Conservation (phyloP, 495 filamentous ascomycete species). For the Daldinia bambusicola region DNA sequence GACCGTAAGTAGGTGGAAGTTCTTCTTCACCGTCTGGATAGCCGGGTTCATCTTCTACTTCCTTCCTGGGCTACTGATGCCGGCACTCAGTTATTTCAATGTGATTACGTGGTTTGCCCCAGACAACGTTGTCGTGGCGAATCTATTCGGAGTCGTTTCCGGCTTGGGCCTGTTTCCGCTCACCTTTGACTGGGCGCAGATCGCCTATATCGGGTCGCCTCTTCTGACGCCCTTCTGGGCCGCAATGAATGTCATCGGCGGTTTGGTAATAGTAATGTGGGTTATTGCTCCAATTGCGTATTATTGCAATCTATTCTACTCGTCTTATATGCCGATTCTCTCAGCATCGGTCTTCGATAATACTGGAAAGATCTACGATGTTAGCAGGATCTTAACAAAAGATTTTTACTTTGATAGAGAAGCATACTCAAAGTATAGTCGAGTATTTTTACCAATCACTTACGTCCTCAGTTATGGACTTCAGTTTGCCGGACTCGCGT, state of each 20-base stretch:
- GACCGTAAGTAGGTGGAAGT: constrained; percentile 80
- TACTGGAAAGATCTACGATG: constrained; percentile 78
- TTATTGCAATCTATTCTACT: constrained; percentile 79
- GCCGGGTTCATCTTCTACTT: constrained; percentile 82
- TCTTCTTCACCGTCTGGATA: constrained; percentile 79
- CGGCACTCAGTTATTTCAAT: constrained; percentile 88
- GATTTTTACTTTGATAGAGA: constrained; percentile 76
- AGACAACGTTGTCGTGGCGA: constrained; percentile 77
- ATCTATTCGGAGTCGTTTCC: constrained; percentile 85
- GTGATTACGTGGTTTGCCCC: constrained; percentile 93
- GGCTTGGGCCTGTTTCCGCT: constrained; percentile 86
- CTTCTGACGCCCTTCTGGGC: constrained; percentile 92
- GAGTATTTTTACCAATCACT: constrained; percentile 84
- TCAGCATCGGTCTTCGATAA: constrained; percentile 84
- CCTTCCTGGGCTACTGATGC: constrained; percentile 83
- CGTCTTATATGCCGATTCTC: constrained; percentile 82
- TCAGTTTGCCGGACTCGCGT: constrained; percentile 80
- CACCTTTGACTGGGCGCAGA: constrained; percentile 94
- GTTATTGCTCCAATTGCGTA: constrained; percentile 83
- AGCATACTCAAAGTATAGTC: constrained; percentile 78
- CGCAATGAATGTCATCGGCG: constrained; percentile 85
- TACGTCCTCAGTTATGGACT: constrained; percentile 82
- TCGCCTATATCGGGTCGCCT: constrained; percentile 90
- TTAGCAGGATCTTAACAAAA: constrained; percentile 74
- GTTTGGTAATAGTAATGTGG: constrained; percentile 90